Evolutionary conservation across 345 rosid species (phyloP), one percentile per base, ranked within the genome.

Genomic region (Ricinus communis): DNA sequence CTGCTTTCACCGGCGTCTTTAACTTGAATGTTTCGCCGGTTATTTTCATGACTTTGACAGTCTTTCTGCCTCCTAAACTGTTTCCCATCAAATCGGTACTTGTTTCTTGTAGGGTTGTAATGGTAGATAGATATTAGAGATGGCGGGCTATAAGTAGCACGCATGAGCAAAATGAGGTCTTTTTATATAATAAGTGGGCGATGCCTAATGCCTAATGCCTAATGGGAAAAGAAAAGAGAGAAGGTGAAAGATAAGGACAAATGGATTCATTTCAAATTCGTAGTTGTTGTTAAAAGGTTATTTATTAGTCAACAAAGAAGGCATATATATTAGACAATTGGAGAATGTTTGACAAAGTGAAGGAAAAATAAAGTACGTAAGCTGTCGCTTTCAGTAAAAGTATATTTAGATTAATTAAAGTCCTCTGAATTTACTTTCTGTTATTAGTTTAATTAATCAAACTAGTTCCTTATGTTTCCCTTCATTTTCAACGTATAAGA

Each of bases 1-100:
- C 88, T n/a, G 96, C 97, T n/a, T 70, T 84, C 61, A 91, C 89
- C 1, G 98, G 99, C 0, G 96, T 85, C 78, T 81, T 84, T n/a
- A 93, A 19, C 88, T 93, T 91, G 56, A 86, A 49, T 33, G 93
- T 88, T 77, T 96, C 98, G 0, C 99, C 99, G 58, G 69, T 80
- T 63, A 91, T 88, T 77, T 88, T 96, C 99, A 96, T 96, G 36
- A 96, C 77, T 69, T 89, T 96, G 0, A 81, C 81, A 0, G 85
- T 76, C 68, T 70, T 87, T 66, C 85, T 91, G 74, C 83, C 82
- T 43, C 88, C 91, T 51, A 92, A 72, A 82, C 80, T 75, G 82
- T 93, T 93, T 15, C 96, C 97, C 98, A 93, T 93, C 13, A 0
- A 12, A 2, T 11, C 9, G 27, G 12, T 43, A 9, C 5, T 43